Evolutionary conservation across 306 rosid genomes (phyloP).

Genomic region (cucumber (Cucumis sativus)): Cucumber_9930_V3 NC_026661.2:10856001-10856500

Average conservation of each 20-base stretch:
- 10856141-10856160: no score
- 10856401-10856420: constrained; percentile 78
- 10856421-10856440: constrained; percentile 46
- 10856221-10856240: neutral
- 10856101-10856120: neutral
- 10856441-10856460: neutral
- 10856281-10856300: constrained; percentile 10
- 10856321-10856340: constrained; percentile 47
- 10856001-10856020: constrained; percentile 41
- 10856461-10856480: neutral
- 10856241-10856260: neutral
- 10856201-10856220: neutral
- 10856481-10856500: constrained; percentile 1
- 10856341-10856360: constrained; percentile 20
- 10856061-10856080: constrained; percentile 53
- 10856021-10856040: constrained; percentile 61
- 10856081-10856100: neutral
- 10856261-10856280: neutral
- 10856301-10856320: constrained; percentile 86
- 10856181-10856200: neutral
- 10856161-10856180: neutral
- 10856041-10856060: constrained; percentile 62
- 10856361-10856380: constrained; percentile 14
- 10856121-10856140: neutral
- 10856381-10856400: constrained; percentile 51